Base-by-base conservation (phyloP, 1,139 yeast genomes). In the Candida neerlandica region DNA sequence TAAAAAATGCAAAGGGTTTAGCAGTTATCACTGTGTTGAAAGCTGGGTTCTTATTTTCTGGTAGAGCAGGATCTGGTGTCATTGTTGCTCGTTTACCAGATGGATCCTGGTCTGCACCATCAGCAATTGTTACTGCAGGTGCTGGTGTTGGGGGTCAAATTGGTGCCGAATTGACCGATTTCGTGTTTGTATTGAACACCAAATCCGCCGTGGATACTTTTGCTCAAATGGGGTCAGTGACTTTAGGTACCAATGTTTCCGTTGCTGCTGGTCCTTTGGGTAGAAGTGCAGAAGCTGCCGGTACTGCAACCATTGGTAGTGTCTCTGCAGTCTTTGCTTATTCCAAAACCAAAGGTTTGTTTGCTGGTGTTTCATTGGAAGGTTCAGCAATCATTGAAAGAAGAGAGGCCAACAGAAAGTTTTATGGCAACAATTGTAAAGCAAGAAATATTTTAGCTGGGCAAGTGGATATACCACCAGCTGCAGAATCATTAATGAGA, bases 181-280 rank as follows among this genome's bases (percentile, higher is more conserved):
- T 94, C 67, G 97, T 94, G 41, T 94, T 94, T 66, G 92, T 94
- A 52, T 79, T 94, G 57, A 94, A 94, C 70, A 82, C 88, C 21
- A 78, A 81, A 51, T 82, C 92, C 1, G 99, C 99, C 1, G 99
- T 94, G 41, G 91, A 89, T 58, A 85, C 97, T 6, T 94, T 94
- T 71, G 91, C 98, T 5, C 97, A 91, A 65, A 81, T 87, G 59
- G 99, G 99, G 1, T 89, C 97, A 6, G 85, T 94, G 51, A 94
- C 99, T 1, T 77, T 94, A 45, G 99, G 99, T 60, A 97, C 98
- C 55, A 94, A 94, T 64, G 80, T 94, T 18, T 90, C 97, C 15
- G 85, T 94, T 39, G 98, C 99, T n/a, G 98, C 97, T 0, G 99
- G 99, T 38, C 99, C 99, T 0, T 72, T 94, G 57, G 99, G 99